These are phyloP conservation scores for Alternaria incomplexa DNA, from an alignment of 2,329 filamentous ascomycete genomes.

Conservation along the genomic window DNA sequence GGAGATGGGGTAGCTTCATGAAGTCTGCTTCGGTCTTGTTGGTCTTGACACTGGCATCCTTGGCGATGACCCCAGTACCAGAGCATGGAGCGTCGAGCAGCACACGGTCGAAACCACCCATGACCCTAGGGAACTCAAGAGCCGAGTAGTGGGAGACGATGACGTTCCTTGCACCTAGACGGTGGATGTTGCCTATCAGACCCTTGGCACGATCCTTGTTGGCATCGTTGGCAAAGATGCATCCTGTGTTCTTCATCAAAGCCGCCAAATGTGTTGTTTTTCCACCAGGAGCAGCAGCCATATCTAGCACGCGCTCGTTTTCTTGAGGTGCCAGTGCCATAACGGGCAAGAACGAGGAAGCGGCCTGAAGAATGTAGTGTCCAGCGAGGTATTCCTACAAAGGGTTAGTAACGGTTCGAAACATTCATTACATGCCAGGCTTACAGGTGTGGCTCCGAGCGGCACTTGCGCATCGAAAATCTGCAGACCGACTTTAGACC, in stretches of 20 bases:
- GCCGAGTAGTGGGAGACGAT: constrained; percentile 97
- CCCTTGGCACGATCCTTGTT: constrained; percentile 93
- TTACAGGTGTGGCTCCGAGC: constrained; percentile 81
- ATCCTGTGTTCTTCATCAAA: constrained; percentile 95
- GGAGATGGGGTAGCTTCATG: constrained; percentile 87
- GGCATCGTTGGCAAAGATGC: constrained; percentile 94
- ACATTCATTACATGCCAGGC: background rate
- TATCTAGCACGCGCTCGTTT: constrained; percentile 85
- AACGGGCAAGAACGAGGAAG: constrained; percentile 94
- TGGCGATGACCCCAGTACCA: constrained; percentile 95
- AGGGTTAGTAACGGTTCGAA: background rate
- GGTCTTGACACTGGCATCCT: constrained; percentile 87
- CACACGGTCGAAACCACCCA: constrained; percentile 95
- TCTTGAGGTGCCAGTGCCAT: constrained; percentile 97
- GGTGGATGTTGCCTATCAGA: constrained; percentile 94
- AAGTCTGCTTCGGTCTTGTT: constrained; percentile 98
- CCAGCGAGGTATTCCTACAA: constrained; percentile 83
- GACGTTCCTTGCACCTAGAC: constrained; percentile 89
- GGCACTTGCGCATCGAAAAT: constrained; percentile 90
- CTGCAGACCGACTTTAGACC: constrained; percentile 97
- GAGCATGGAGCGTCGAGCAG: constrained; percentile 95
- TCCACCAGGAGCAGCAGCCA: constrained; percentile 80
- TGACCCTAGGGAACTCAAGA: constrained; percentile 88
- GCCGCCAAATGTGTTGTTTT: constrained; percentile 97
- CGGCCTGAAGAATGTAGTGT: constrained; percentile 97